Evolutionary conservation across 768 basidiomycete species (phyloP).

Genomic region (Kwoniella sp.): DNA sequence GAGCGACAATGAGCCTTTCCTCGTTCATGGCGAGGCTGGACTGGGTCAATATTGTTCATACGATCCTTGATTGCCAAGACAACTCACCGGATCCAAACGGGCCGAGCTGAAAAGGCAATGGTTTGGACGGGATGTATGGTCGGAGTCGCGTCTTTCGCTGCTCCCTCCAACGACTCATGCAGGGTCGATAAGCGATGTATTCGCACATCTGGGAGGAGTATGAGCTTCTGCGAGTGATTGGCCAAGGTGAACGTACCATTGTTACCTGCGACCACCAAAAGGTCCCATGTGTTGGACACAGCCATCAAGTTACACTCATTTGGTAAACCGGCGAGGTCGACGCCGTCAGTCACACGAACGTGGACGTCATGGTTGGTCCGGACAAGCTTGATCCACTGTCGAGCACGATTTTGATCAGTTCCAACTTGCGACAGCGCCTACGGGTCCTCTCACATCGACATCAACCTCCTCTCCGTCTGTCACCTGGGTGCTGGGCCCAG

Average conservation of each 20-base stretch:
- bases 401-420: neutral
- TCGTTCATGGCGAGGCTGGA: constrained; percentile 36
- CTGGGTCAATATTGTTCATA: neutral
- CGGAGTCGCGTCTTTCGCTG: constrained; percentile 27
- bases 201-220: constrained; percentile 23
- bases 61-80: neutral
- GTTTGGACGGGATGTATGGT: constrained; percentile 15
- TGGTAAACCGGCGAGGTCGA: constrained; percentile 39
- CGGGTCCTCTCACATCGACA: constrained; percentile 33
- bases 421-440: neutral
- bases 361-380: constrained; percentile 46
- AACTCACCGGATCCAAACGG: constrained; percentile 39
- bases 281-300: constrained; percentile 40
- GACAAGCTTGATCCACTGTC: constrained; percentile 43
- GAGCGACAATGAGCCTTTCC: constrained; percentile 31
- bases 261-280: constrained; percentile 34
- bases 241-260: constrained; percentile 19
- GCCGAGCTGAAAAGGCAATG: constrained; percentile 27
- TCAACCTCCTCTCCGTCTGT: constrained; percentile 42
- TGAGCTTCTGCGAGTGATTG: neutral
- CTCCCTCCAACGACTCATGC: constrained; percentile 27
- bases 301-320: constrained; percentile 42
- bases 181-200: constrained; percentile 36
- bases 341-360: constrained; percentile 39
- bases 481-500: constrained; percentile 26